Conservation (phyloP, 169 alveolate genomes). For the Plasmodium knowlesi region DNA sequence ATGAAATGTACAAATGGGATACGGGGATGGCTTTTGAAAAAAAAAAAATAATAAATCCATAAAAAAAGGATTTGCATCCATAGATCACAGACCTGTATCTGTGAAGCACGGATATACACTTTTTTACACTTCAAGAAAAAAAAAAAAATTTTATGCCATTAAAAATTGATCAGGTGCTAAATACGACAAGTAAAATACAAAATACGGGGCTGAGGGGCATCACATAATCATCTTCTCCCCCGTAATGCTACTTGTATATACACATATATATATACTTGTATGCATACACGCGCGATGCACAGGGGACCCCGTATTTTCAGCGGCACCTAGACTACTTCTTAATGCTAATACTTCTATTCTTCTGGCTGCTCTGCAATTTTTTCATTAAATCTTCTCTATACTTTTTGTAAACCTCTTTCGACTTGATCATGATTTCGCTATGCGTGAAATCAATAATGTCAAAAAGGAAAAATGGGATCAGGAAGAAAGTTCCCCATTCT, state of each 20-base stretch:
- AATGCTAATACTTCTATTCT: background rate
- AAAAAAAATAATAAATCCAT: background rate
- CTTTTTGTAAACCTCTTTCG: constrained; percentile 31
- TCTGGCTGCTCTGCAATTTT: constrained; percentile 9
- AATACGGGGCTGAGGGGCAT: background rate
- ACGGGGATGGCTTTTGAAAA: background rate
- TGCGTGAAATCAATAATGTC: constrained; percentile 31
- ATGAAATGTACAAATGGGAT: background rate
- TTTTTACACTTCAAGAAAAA: background rate
- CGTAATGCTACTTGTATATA: background rate
- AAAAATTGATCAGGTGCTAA: background rate
- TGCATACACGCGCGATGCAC: background rate
- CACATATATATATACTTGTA: background rate
- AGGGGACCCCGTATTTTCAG: background rate
- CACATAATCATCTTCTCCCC: background rate
- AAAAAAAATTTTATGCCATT: background rate
- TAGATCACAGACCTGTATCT: background rate
- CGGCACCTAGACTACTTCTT: background rate
- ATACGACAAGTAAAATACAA: background rate
- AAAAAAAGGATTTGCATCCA: background rate
- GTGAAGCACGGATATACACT: background rate
- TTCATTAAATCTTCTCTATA: constrained; percentile 28
- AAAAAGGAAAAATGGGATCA: constrained; percentile 25
- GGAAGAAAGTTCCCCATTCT: constrained; percentile 65
- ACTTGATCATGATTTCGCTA: constrained; percentile 38